Evolutionary conservation across 2,329 filamentous ascomycete genomes (phyloP), one percentile per base, ranked within the genome.

Genomic region (Zymoseptoria crescenta): DNA sequence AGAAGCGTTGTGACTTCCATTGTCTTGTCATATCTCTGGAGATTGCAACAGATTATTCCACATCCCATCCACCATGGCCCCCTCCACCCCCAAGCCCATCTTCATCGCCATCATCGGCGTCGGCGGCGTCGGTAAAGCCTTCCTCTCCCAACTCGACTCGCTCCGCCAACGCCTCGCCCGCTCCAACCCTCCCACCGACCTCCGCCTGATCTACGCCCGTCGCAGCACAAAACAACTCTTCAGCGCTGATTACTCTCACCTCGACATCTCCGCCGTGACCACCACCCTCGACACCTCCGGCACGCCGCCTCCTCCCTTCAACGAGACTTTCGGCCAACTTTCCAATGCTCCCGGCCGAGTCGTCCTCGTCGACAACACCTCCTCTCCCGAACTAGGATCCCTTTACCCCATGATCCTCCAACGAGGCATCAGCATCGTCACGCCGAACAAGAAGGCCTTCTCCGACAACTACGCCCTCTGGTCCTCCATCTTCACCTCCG

Each of bases 401-500:
- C 77, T 83, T 29, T 99, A 99, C 75, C 92, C 94, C 1, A 74
- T 82, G 52, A 89, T 96, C 74, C 79, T 99, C 62, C 82, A 83
- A 69, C 84, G 85, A 64, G 93, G 92, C 10, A 87, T 99, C 74
- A 93, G 86, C 75, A 85, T 99, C 68, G 90, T 97, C 28, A 99
- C 94, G 0, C 92, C 94, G 50, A 99, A 97, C 81, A 99, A 99
- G 81, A 99, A 99, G 77, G 93, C 89, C 13, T 99, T 99, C 77
- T 95, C 91, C 0, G 86, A 88, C 59, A 85, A 84, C 52, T 86
- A 89, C 69, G 80, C 85, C 67, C 79, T 96, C 58, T 99, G 93
- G 92, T 83, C 89, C 70, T 84, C 88, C 63, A 96, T 99, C 71
- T 95, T 96, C 75, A 77, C 79, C 2, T 82, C 89, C 1, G 87